These are phyloP conservation scores for Saussurea involucrata DNA, from an alignment of 129 eudicot species.

Conservation along the genomic window DNA sequence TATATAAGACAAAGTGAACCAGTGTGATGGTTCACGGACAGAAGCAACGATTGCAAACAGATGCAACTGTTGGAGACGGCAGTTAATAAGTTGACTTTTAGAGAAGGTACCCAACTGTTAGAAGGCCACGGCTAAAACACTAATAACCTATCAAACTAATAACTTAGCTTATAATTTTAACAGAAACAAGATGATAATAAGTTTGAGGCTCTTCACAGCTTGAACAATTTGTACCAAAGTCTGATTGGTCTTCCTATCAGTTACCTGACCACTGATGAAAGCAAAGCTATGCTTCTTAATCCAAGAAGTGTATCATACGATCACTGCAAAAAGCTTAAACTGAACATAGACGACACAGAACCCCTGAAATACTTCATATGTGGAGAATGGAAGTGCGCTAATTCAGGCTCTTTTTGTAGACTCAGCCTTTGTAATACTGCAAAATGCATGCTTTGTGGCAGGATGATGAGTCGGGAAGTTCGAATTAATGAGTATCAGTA, in stretches of 20 bases:
- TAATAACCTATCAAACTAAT: no score
- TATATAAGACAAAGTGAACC: no score
- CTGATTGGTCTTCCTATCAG: not conserved
- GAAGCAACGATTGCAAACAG: no score
- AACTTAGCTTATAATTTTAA: no score
- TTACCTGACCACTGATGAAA: not conserved
- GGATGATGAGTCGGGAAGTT: not conserved
- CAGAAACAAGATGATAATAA: not conserved
- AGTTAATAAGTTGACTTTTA: no score
- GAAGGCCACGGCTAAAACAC: no score
- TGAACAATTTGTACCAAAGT: conserved; percentile 16
- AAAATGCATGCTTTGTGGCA: conserved; percentile 10
- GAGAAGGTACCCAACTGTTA: no score
- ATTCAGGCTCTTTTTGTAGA: no score
- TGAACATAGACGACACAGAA: conserved; percentile 21
- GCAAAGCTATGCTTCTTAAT: conserved; percentile 17
- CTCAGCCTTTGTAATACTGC: not conserved
- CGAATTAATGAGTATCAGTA: no score
- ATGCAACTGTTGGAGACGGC: no score
- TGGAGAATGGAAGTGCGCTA: no score
- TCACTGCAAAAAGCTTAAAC: conserved; percentile 3
- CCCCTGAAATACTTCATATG: not conserved
- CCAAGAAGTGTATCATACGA: conserved; percentile 8
- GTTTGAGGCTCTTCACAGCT: conserved; percentile 13
- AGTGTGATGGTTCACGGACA: no score